Evolutionary conservation across 768 basidiomycete genomes (phyloP).

Genomic region (Rhodotorula kratochvilovae): DNA sequence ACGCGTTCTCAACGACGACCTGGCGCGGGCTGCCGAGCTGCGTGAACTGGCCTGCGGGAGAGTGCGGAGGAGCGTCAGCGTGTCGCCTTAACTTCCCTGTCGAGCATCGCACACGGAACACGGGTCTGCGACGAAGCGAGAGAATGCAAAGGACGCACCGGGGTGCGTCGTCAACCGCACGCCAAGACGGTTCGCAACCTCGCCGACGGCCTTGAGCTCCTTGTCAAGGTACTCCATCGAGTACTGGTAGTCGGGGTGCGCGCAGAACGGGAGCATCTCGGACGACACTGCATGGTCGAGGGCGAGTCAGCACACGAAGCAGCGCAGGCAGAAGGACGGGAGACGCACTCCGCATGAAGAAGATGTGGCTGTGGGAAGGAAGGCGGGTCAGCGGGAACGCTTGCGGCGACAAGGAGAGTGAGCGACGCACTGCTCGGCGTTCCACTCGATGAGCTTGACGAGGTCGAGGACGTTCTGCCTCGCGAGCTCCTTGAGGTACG

Average conservation of each 20-base stretch:
- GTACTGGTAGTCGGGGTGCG: constrained; percentile 75
- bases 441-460: constrained; percentile 57
- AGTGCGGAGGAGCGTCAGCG: too few species aligned
- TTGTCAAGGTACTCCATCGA: constrained; percentile 67
- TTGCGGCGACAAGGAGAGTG: constrained; percentile 75
- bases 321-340: not conserved
- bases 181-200: constrained; percentile 63
- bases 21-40: constrained; percentile 67
- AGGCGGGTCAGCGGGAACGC: not conserved
- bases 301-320: too few species aligned
- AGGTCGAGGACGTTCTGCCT: constrained; percentile 58
- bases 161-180: constrained; percentile 83
- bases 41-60: constrained; percentile 48
- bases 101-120: too few species aligned
- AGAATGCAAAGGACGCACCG: constrained; percentile 43
- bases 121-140: too few species aligned
- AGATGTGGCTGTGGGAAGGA: not conserved
- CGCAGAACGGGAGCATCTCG: constrained; percentile 89
- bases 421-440: constrained; percentile 56
- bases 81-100: too few species aligned
- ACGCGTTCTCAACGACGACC: constrained; percentile 66
- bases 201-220: constrained; percentile 59
- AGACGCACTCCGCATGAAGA: constrained; percentile 2
- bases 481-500: constrained; percentile 76
- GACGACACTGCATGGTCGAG: constrained; percentile 58